phyloP scores from a whole-genome alignment of 129 eudicot genomes.

The Helianthus annuus region HanXRQr2.0-SUNRISE NC_035444.2:35323405-35323904 shows the following conservation, averaged over 20 bases:
- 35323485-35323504: neutral
- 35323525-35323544: no score
- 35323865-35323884: slow-evolving; percentile 35
- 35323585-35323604: slow-evolving; percentile 25
- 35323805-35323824: slow-evolving; percentile 40
- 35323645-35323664: slow-evolving; percentile 37
- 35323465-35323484: neutral
- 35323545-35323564: no score
- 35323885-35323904: slow-evolving; percentile 38
- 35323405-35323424: neutral
- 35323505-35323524: slow-evolving; percentile 42
- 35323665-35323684: slow-evolving; percentile 28
- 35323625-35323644: slow-evolving; percentile 45
- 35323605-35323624: slow-evolving; percentile 39
- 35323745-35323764: no score
- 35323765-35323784: no score
- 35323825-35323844: slow-evolving; percentile 43
- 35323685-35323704: no score
- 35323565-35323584: slow-evolving; percentile 2
- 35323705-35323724: no score
- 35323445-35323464: neutral
- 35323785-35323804: neutral
- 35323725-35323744: no score
- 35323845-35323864: slow-evolving; percentile 46
- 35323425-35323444: neutral